Percentiles rank a stretch among this genome's conserved stretches.
These are phyloP conservation scores for Lactarius indigo DNA, from an alignment of 768 basidiomycete species.

Conservation along the genomic window DNA sequence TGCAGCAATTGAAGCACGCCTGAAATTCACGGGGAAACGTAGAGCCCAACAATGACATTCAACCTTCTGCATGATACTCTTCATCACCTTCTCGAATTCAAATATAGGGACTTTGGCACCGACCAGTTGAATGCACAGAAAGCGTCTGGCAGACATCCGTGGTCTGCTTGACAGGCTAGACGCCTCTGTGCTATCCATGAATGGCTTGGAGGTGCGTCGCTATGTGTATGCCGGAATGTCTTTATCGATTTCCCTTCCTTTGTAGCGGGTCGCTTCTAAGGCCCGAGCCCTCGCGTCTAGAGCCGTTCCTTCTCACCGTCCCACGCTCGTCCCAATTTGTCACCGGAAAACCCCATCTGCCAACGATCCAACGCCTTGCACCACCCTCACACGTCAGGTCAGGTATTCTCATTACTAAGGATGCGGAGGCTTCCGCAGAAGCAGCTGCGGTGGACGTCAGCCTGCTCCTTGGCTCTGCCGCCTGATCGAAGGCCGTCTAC, in stretches of 20 bases:
- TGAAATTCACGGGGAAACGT: constrained; percentile 13
- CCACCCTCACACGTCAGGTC: constrained; percentile 28
- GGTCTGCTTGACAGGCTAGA: constrained; percentile 56
- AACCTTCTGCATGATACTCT: background rate
- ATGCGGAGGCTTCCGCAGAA: background rate
- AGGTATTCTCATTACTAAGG: background rate
- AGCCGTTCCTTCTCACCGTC: constrained; percentile 50
- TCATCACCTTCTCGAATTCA: background rate
- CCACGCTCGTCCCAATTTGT: constrained; percentile 39
- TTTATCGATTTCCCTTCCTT: background rate
- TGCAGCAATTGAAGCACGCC: constrained; percentile 22
- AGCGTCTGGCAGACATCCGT: constrained; percentile 44
- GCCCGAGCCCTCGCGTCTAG: constrained; percentile 35
- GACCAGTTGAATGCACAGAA: constrained; percentile 36
- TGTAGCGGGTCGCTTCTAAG: constrained; percentile 41
- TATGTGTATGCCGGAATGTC: background rate
- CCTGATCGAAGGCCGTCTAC: background rate
- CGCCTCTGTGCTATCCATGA: constrained; percentile 45
- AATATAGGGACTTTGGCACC: background rate
- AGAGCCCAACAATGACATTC: constrained; percentile 10
- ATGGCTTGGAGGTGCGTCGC: constrained; percentile 48
- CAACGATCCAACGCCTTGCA: background rate
- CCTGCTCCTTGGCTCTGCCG: constrained; percentile 24
- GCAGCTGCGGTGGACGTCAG: background rate
- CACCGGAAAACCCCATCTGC: constrained; percentile 8